Evolutionary conservation across 768 basidiomycete species (phyloP), one percentile per base, ranked within the genome.

Genomic region (Candolleomyces aberdarensis): DNA sequence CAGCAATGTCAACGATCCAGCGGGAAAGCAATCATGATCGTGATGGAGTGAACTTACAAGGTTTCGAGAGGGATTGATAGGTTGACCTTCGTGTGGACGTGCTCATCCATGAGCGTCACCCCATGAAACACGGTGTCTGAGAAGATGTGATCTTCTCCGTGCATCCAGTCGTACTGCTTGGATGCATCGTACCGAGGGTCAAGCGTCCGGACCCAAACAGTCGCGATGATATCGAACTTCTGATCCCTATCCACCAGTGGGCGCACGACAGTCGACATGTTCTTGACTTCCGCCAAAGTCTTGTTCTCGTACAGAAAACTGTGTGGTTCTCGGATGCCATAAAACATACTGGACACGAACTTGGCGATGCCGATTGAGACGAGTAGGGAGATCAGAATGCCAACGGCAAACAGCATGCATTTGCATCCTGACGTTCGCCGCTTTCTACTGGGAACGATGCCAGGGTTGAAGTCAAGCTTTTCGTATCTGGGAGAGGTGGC

Each of bases 121-220:
- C 67, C 70, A 4, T 59, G 63, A 51, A 75, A 74, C 0, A 75
- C 67, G 14, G 67, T 68, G 11, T 69, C 73, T 0, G 73, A 71
- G 41, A 66, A 76, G 5, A 71, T 36, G 3, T 63, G 10, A 61
- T 52, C 5, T 48, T 67, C 61, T 66, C 66, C 44, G 26, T n/a
- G 41, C 11, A n/a, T 13, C 17, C 22, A 49, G 9, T 62, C 61
- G 31, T 52, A 59, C 19, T 57, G 26, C 26, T 26, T 3, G 3
- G 26, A 26, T 26, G 26, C 26, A 3, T 26, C 3, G 26, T 26
- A 1, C 26, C 1, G 26, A 26, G 26, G 26, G 26, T 26, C 26
- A 26, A 26, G 26, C 26, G 26, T 26, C 31, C 60, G 15, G n/a
- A 64, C 51, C 67, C 67, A 65, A 0, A 68, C 65, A 4, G 62